Conservation (phyloP, 441 rosid genomes). For the Erysimum cheiri region DNA sequence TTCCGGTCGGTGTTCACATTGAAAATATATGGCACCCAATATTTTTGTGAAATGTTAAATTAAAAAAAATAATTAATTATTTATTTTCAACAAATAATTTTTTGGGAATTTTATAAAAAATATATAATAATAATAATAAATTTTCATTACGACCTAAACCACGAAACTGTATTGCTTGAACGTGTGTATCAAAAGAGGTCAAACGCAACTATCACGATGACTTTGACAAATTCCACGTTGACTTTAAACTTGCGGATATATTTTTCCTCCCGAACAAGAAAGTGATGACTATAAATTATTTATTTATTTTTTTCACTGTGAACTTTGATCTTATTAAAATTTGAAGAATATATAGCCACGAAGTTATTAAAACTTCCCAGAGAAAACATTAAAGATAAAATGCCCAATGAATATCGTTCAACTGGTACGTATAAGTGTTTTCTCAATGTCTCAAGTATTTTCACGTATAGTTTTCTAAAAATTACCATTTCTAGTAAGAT, state of each 20-base stretch:
- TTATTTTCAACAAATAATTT: background rate
- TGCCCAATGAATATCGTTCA: background rate
- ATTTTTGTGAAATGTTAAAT: background rate
- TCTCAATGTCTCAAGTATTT: background rate
- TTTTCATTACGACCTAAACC: background rate
- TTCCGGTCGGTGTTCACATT: conserved; percentile 9
- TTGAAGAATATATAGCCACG: too few species aligned
- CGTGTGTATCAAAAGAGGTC: background rate
- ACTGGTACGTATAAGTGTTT: background rate
- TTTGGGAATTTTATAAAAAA: background rate
- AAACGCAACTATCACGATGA: conserved; percentile 9
- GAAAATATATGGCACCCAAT: conserved; percentile 7
- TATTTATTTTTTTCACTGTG: too few species aligned
- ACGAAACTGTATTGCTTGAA: background rate
- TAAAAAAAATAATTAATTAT: background rate
- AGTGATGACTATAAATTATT: background rate
- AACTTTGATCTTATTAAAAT: too few species aligned
- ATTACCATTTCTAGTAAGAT: too few species aligned
- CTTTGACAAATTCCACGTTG: conserved; percentile 15
- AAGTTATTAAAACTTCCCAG: too few species aligned
- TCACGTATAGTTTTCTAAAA: background rate
- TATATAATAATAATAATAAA: background rate
- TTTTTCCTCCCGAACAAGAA: background rate
- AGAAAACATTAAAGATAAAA: background rate
- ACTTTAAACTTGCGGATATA: conserved; percentile 16